Evolutionary conservation across 1,284 basidiomycete species (phyloP).

Genomic region (Ceratobasidium sp.): DNA sequence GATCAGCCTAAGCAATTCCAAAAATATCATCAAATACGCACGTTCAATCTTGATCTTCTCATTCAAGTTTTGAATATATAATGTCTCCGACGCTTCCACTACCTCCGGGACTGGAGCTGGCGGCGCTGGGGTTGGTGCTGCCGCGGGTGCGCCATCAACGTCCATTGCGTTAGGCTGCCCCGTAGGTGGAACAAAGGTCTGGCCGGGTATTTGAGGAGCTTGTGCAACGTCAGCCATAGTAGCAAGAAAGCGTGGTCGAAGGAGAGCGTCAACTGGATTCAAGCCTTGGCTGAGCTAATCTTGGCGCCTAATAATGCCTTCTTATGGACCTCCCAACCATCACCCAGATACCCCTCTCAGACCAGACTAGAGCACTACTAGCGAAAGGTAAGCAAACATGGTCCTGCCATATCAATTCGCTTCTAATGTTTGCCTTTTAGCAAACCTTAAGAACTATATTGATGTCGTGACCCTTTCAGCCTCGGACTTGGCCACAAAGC

Average conservation of each 20-base stretch:
- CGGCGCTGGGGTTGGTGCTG: conserved; percentile 16
- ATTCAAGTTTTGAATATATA: conserved; percentile 98
- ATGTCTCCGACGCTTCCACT: conserved; percentile 73
- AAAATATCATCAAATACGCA: conserved; percentile 54
- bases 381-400: conserved; percentile 12
- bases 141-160: conserved; percentile 8
- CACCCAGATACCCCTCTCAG: conserved; percentile 36
- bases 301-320: conserved; percentile 4
- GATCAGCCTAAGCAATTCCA: conserved; percentile 37
- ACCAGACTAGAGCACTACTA: conserved; percentile 25
- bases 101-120: conserved; percentile 20
- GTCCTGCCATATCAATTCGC: not conserved
- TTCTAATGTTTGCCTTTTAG: not conserved
- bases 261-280: conserved; percentile 3
- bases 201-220: conserved; percentile 35
- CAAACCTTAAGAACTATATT: conserved; percentile 36
- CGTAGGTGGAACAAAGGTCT: conserved; percentile 33
- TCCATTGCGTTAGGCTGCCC: conserved; percentile 29
- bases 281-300: conserved; percentile 26
- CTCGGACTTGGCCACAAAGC: conserved; percentile 51
- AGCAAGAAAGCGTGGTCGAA: not conserved
- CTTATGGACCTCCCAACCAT: conserved; percentile 39
- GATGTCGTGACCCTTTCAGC: conserved; percentile 53
- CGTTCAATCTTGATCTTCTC: conserved; percentile 93
- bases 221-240: conserved; percentile 34